Base-by-base conservation (phyloP, 1,284 basidiomycete species). In the Xerocomus nothofagi region DNA sequence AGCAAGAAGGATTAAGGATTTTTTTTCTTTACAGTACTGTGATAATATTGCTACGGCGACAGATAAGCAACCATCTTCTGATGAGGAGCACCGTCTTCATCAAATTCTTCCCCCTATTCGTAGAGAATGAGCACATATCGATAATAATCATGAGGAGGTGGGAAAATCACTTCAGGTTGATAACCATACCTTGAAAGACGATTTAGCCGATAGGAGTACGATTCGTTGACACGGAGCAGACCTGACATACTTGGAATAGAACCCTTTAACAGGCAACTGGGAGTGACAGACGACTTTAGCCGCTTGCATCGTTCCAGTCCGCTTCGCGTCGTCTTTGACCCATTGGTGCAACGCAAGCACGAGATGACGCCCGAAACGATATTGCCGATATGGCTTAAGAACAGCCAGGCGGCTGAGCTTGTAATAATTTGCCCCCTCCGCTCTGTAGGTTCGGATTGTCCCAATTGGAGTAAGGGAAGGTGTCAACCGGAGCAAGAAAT, bases 51-150 rank as follows among this genome's bases (percentile, higher is more conserved):
- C 41, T 56, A 56, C 53, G 77, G 68, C 55, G 77, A 74, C 60
- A 86, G 63, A 54, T 69, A 73, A 54, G 76, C 68, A 54, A 82
- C 75, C 87, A 90, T 88, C 67, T 80, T 81, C 65, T 88, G 86
- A 76, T 90, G 88, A 50, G 84, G 86, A 58, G 78, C 85, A 37
- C 87, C 88, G 51, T 90, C 88, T 67, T 90, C 88, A 65, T 90
- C 84, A 68, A 88, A 90, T 63, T 83, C 78, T 32, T 77, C 75
- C 51, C 87, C 88, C 86, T 90, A 61, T 46, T 46, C 49, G 47
- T 48, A 50, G 51, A 56, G 43, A 50, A 52, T 60, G 52, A 55
- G 47, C 32, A 37, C 33, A 53, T 40, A 52, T 57, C 53, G 49
- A 60, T 59, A 47, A 46, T 32, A 47, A 46, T 32, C 43, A 46